These are phyloP conservation scores for Candida ipomoeae DNA, from an alignment of 805 yeast species.

Conservation along the genomic window DNA sequence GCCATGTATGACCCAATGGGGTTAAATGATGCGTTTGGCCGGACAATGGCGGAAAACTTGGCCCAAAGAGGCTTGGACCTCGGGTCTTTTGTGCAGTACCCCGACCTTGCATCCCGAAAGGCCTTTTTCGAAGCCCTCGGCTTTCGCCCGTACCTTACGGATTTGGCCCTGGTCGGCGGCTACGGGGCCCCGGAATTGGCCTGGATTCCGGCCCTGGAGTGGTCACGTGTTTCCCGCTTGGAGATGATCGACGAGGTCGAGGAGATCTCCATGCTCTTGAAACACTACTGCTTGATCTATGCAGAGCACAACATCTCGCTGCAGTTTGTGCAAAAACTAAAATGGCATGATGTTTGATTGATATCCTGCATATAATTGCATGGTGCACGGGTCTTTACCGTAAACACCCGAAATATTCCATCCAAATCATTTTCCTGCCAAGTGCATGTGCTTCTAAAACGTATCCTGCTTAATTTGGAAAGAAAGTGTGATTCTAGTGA, in stretches of 20 bases:
- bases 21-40: slow-evolving; percentile 58
- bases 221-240: slow-evolving; percentile 43
- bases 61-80: slow-evolving; percentile 57
- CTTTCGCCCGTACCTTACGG: slow-evolving; percentile 38
- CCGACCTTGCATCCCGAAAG: slow-evolving; percentile 34
- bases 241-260: slow-evolving; percentile 76
- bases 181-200: slow-evolving; percentile 22
- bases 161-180: slow-evolving; percentile 42
- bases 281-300: slow-evolving; percentile 51
- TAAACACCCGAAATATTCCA: no score
- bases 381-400: not conserved
- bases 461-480: no score
- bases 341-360: not conserved
- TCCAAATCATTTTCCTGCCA: no score
- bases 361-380: no score
- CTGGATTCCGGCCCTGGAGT: slow-evolving; percentile 45
- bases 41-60: slow-evolving; percentile 62
- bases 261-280: slow-evolving; percentile 57
- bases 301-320: slow-evolving; percentile 12
- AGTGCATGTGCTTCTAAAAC: no score
- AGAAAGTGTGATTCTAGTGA: no score
- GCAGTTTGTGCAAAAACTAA: not conserved
- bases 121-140: slow-evolving; percentile 22
- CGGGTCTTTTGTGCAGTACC: slow-evolving; percentile 52
- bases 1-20: slow-evolving; percentile 71